Percentiles rank a stretch among this genome's conserved stretches.
Evolutionary conservation across 306 rosid species (phyloP).

Genomic region (Echinosophora koreensis): DNA sequence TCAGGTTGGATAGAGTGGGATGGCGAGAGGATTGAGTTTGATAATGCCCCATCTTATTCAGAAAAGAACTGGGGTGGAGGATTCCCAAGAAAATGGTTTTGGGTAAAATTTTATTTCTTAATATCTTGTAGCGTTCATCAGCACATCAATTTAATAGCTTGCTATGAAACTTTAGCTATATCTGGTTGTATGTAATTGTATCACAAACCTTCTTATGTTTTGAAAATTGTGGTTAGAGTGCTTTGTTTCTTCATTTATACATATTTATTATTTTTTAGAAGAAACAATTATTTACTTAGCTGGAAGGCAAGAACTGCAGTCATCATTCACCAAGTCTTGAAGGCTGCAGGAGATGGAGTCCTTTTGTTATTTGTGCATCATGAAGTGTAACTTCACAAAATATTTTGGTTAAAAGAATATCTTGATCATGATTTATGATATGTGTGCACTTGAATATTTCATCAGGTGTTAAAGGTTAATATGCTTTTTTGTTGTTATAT

Average conservation of each 20-base stretch:
- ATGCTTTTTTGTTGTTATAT: conserved; percentile 26
- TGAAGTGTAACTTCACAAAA: conserved; percentile 24
- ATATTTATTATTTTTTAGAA: not conserved
- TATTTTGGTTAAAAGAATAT: conserved; percentile 15
- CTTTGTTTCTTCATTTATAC: conserved; percentile 25
- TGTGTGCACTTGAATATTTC: conserved; percentile 26
- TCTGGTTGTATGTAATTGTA: conserved; percentile 1
- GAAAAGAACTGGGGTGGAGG: conserved; percentile 99
- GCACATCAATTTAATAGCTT: conserved; percentile 22
- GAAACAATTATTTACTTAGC: conserved; percentile 18
- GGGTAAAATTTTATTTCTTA: conserved; percentile 68
- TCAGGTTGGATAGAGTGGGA: conserved; percentile 99
- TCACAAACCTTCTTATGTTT: conserved; percentile 18
- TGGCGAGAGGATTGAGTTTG: conserved; percentile 88
- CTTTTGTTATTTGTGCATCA: conserved; percentile 18
- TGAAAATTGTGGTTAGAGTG: conserved; percentile 23
- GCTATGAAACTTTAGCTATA: conserved; percentile 29
- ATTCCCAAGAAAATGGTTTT: conserved; percentile 99
- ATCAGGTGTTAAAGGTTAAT: conserved; percentile 15
- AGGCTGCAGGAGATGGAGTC: conserved; percentile 5
- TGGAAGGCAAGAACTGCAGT: conserved; percentile 26
- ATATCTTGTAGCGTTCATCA: conserved; percentile 32
- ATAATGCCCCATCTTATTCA: conserved; percentile 91
- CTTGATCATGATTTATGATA: no score
- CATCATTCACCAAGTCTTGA: no score